Percentiles rank a stretch among this genome's conserved stretches.
phyloP scores from a whole-genome alignment of 305 asterid genomes.

The Rubia occidens region DNA sequence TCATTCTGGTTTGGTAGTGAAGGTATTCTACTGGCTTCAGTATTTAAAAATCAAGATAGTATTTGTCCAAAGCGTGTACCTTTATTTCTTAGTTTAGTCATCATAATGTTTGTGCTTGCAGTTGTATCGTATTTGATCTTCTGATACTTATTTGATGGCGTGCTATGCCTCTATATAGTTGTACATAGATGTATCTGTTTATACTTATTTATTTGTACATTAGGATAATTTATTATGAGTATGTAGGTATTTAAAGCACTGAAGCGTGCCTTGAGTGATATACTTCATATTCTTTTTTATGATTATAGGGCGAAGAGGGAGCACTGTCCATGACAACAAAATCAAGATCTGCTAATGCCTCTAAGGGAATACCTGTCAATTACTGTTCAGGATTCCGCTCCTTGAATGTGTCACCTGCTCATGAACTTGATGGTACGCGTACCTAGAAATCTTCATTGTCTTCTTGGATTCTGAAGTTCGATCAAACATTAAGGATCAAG shows the following conservation, averaged over 20 bases:
- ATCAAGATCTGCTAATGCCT: conserved; percentile 58
- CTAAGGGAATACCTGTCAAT: conserved; percentile 85
- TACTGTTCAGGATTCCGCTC: conserved; percentile 96
- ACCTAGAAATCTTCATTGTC: not conserved
- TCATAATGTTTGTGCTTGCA: not conserved
- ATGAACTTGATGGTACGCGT: conserved; percentile 56
- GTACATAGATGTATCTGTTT: not conserved
- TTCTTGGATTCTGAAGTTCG: not conserved
- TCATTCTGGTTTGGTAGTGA: conserved; percentile 89
- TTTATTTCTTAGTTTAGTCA: not conserved
- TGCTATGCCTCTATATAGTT: not conserved
- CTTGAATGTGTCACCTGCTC: conserved; percentile 37
- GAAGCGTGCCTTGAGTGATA: not conserved
- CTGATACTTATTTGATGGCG: not conserved
- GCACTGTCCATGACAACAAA: conserved; percentile 95
- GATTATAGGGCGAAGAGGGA: conserved; percentile 86
- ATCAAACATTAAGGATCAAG: not conserved
- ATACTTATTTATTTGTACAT: not conserved
- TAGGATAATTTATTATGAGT: not conserved
- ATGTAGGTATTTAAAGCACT: not conserved
- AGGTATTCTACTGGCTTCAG: conserved; percentile 34
- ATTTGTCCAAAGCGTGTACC: not conserved
- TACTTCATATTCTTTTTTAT: conserved; percentile 5
- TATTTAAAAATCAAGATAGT: not conserved
- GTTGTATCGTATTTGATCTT: not conserved